These are phyloP conservation scores for Fusarium udum DNA, from an alignment of 2,329 filamentous ascomycete genomes.

Conservation along the genomic window DNA sequence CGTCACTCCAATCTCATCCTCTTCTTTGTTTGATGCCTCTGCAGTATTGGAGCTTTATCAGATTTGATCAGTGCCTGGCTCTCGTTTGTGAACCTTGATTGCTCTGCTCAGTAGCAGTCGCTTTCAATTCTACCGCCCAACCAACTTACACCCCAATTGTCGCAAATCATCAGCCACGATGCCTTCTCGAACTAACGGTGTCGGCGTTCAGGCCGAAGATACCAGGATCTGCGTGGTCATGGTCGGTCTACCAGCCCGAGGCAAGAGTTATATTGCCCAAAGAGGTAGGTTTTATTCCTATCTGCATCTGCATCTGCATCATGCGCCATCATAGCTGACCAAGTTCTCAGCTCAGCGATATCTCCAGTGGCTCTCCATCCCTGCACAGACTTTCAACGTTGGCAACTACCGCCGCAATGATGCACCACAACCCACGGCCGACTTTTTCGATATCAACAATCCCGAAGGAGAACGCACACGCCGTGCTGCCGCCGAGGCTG, in stretches of 20 bases:
- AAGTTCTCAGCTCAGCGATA: conserved; percentile 79
- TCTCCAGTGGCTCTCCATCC: conserved; percentile 94
- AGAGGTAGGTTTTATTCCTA: conserved; percentile 72
- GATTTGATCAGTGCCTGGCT: conserved; percentile 19
- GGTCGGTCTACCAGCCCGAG: conserved; percentile 94
- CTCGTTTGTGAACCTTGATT: conserved; percentile 17
- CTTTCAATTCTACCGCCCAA: not conserved
- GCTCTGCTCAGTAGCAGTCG: conserved; percentile 28
- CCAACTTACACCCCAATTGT: not conserved
- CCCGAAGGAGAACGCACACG: conserved; percentile 89
- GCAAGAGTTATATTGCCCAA: conserved; percentile 97
- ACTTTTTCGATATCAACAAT: conserved; percentile 95
- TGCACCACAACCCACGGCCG: conserved; percentile 88
- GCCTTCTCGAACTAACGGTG: conserved; percentile 67
- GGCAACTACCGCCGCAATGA: conserved; percentile 92
- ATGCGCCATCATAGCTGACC: conserved; percentile 15
- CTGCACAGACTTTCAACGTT: conserved; percentile 95
- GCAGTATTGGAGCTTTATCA: conserved; percentile 40
- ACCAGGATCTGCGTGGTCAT: conserved; percentile 98
- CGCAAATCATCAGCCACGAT: conserved; percentile 45
- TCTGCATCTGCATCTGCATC: not conserved
- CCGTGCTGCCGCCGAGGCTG: conserved; percentile 87
- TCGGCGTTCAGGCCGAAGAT: conserved; percentile 89
- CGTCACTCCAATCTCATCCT: not conserved
- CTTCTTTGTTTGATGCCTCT: conserved; percentile 38